These are phyloP conservation scores for Arabidopsis suecica DNA, from an alignment of 345 rosid species.

Conservation along the genomic window DNA sequence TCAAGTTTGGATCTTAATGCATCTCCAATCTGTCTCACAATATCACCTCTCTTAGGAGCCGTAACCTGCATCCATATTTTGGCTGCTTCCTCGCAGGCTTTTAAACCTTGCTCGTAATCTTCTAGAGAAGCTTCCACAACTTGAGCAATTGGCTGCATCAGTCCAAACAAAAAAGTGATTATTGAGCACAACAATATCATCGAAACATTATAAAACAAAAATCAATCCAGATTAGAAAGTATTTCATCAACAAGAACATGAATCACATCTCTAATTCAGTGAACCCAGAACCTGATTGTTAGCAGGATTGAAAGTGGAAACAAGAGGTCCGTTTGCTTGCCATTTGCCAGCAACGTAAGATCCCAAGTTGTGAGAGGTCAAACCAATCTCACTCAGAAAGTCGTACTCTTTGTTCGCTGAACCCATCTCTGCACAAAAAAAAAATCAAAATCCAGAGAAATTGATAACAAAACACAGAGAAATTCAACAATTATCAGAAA, in stretches of 20 bases:
- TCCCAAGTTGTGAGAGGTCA: slow-evolving; percentile 67
- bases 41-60: slow-evolving; percentile 97
- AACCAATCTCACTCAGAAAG: slow-evolving; percentile 83
- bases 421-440: slow-evolving; percentile 60
- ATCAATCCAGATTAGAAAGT: neutral
- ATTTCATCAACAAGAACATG: neutral
- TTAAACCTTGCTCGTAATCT: slow-evolving; percentile 83
- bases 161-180: neutral
- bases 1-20: slow-evolving; percentile 82
- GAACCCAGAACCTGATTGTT: slow-evolving; percentile 71
- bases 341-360: slow-evolving; percentile 74
- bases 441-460: neutral
- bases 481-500: neutral
- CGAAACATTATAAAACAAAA: neutral
- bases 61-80: slow-evolving; percentile 95
- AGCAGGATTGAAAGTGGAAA: slow-evolving; percentile 75
- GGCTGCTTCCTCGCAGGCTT: slow-evolving; percentile 86
- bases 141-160: slow-evolving; percentile 69
- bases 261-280: neutral
- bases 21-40: slow-evolving; percentile 95
- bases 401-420: slow-evolving; percentile 65
- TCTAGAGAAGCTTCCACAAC: slow-evolving; percentile 79
- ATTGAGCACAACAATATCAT: neutral
- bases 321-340: slow-evolving; percentile 76
- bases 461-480: neutral